phyloP scores from a whole-genome alignment of 2,329 filamentous ascomycete genomes.

The Pyricularia grisea region DNA sequence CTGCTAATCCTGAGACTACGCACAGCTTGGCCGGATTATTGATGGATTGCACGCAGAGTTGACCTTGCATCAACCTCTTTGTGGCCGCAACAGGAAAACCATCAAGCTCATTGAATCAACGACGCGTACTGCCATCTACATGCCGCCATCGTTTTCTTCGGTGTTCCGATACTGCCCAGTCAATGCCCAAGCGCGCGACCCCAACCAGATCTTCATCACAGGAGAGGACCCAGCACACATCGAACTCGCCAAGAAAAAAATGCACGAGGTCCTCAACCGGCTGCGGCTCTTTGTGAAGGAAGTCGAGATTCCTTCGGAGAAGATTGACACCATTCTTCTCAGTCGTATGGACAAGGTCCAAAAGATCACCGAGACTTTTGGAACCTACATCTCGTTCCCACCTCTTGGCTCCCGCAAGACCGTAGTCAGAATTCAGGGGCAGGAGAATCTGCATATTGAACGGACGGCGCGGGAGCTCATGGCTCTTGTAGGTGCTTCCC shows the following conservation, averaged over 20 bases:
- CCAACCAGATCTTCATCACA: constrained; percentile 90
- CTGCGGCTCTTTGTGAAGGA: constrained; percentile 88
- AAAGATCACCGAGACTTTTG: constrained; percentile 95
- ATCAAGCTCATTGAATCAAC: constrained; percentile 96
- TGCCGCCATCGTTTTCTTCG: constrained; percentile 85
- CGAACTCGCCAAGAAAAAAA: constrained; percentile 78
- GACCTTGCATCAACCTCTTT: constrained; percentile 83
- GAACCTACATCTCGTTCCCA: constrained; percentile 89
- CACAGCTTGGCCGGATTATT: constrained; percentile 60
- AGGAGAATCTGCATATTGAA: constrained; percentile 88
- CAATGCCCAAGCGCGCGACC: constrained; percentile 70
- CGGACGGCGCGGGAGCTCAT: constrained; percentile 93
- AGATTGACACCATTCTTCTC: constrained; percentile 89
- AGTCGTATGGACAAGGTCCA: constrained; percentile 91
- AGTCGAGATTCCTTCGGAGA: constrained; percentile 77
- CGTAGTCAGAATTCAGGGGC: constrained; percentile 82
- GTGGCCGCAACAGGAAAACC: constrained; percentile 89
- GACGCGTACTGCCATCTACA: constrained; percentile 95
- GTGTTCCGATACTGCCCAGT: constrained; percentile 85
- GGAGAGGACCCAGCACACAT: constrained; percentile 81
- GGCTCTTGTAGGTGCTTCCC: constrained; percentile 58
- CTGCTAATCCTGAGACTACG: not conserved
- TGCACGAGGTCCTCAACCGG: constrained; percentile 73
- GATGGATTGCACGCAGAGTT: constrained; percentile 77
- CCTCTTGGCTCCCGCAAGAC: constrained; percentile 77